Evolutionary conservation across 176 grass and related monocot species (phyloP).

Genomic region (Hsuehochloa calcarea): DNA sequence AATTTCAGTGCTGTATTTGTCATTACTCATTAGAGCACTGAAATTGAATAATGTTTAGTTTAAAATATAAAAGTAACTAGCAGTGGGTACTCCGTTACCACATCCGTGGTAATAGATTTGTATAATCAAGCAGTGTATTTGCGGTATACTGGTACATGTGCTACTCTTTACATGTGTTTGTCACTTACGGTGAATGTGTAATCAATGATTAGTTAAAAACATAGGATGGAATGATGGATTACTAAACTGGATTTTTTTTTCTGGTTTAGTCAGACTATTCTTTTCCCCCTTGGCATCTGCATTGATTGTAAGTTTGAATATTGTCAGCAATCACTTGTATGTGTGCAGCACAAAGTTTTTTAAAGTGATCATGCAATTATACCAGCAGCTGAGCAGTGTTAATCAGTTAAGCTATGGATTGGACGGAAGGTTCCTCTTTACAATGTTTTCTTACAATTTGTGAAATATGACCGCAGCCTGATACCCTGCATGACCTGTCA

Average conservation of each 20-base stretch:
- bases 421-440: slow-evolving; percentile 1
- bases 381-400: background rate
- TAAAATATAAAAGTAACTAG: background rate
- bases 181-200: slow-evolving; percentile 1
- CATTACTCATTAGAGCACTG: background rate
- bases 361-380: background rate
- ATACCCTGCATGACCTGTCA: slow-evolving; percentile 66
- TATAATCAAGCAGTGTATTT: background rate
- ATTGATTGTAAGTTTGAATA: slow-evolving; percentile 5
- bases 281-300: background rate
- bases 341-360: background rate
- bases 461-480: slow-evolving; percentile 57
- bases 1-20: background rate
- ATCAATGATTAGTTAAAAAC: background rate
- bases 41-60: slow-evolving; percentile 11
- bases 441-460: slow-evolving; percentile 30
- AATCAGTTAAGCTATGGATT: slow-evolving; percentile 29
- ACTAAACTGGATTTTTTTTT: background rate
- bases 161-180: background rate
- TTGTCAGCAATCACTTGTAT: background rate
- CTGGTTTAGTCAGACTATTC: background rate
- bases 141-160: background rate
- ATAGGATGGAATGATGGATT: background rate
- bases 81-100: background rate
- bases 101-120: background rate